phyloP scores from a whole-genome alignment of 1,284 basidiomycete species.

The Sanghuangporus weigelae region DNA sequence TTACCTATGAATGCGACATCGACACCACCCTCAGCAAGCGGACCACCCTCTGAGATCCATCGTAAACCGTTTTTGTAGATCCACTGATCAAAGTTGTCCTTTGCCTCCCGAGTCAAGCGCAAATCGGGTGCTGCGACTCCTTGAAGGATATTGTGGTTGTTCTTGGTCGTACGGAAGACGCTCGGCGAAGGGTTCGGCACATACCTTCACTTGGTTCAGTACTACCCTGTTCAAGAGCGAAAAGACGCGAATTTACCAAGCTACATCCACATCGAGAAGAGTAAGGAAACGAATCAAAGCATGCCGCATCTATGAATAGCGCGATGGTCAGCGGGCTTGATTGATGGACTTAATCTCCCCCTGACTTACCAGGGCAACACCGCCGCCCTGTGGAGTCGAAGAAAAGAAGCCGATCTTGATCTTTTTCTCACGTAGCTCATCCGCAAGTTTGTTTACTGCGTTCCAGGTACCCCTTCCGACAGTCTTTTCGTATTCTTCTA shows the following conservation, averaged over 20 bases:
- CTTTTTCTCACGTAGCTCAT: constrained; percentile 77
- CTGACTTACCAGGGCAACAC: constrained; percentile 72
- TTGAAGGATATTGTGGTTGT: constrained; percentile 88
- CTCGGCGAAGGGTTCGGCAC: constrained; percentile 81
- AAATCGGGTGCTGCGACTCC: constrained; percentile 74
- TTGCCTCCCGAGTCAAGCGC: constrained; percentile 68
- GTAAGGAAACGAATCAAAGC: constrained; percentile 79
- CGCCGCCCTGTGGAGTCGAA: constrained; percentile 87
- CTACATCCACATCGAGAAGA: constrained; percentile 72
- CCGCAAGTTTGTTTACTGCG: constrained; percentile 70
- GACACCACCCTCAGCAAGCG: constrained; percentile 72
- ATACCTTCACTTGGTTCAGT: constrained; percentile 47
- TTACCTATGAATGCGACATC: constrained; percentile 80
- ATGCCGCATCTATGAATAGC: constrained; percentile 71
- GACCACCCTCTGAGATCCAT: constrained; percentile 78
- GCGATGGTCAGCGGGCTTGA: neutral
- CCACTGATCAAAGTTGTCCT: constrained; percentile 82
- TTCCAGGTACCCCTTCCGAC: constrained; percentile 72
- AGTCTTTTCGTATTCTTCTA: constrained; percentile 63
- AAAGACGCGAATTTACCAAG: constrained; percentile 50
- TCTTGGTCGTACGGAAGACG: constrained; percentile 87
- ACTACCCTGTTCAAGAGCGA: neutral
- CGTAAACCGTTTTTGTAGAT: constrained; percentile 77
- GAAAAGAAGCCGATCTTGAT: constrained; percentile 86
- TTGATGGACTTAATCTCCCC: neutral